A percentile compares a stretch with the other conserved stretches of the same genome.
These are phyloP conservation scores for Xylaria arbuscula DNA, from an alignment of 2,329 filamentous ascomycete species.

Conservation along the genomic window DNA sequence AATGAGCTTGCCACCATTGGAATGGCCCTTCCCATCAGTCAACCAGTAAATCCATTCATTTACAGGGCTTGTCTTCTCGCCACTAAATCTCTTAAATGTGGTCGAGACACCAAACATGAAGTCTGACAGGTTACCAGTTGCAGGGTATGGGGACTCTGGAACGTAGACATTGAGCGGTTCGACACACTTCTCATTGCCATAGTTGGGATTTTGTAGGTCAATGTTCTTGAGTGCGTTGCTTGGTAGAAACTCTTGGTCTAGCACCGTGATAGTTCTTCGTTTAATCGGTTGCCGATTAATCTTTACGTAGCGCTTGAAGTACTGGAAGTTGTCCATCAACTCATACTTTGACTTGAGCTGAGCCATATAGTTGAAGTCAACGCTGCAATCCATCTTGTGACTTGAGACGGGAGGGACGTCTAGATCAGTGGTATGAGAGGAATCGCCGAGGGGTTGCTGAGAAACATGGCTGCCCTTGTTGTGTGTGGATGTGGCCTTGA, in stretches of 20 bases:
- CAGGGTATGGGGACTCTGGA: conserved; percentile 61
- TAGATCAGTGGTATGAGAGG: conserved; percentile 43
- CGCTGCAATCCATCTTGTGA: conserved; percentile 61
- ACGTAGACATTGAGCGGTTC: conserved; percentile 64
- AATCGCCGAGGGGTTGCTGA: conserved; percentile 49
- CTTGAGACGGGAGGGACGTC: conserved; percentile 50
- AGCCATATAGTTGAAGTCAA: conserved; percentile 60
- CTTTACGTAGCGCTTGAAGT: conserved; percentile 66
- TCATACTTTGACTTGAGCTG: conserved; percentile 59
- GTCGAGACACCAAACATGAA: conserved; percentile 71
- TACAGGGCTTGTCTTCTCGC: conserved; percentile 62
- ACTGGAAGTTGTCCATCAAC: conserved; percentile 64
- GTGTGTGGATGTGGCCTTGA: conserved; percentile 53
- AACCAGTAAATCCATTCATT: conserved; percentile 71
- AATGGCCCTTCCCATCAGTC: conserved; percentile 65
- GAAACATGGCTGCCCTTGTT: conserved; percentile 50
- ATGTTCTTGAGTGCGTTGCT: conserved; percentile 58
- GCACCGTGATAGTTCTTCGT: conserved; percentile 63
- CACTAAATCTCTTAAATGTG: conserved; percentile 65
- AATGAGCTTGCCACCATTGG: conserved; percentile 67
- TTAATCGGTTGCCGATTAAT: conserved; percentile 62
- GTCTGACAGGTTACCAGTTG: conserved; percentile 64
- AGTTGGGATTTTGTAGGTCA: conserved; percentile 58
- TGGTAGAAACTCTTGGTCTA: conserved; percentile 61
- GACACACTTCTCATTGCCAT: conserved; percentile 57